These are phyloP conservation scores for Colletotrichum karsti DNA, from an alignment of 2,329 filamentous ascomycete species.

Conservation along the genomic window DNA sequence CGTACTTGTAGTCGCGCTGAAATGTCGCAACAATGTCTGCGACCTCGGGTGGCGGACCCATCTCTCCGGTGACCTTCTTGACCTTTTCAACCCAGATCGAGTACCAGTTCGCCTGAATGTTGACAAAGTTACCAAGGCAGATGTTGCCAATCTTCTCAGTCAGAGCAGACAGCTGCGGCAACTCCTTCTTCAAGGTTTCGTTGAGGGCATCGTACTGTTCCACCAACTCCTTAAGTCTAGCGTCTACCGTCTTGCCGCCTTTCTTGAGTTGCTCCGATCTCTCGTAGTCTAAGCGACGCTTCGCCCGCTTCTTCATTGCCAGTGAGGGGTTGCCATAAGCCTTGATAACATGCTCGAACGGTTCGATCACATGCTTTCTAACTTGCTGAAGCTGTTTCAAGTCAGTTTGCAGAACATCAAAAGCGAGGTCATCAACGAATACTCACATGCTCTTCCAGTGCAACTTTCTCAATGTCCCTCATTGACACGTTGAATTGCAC, in stretches of 20 bases:
- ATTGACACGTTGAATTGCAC: slow-evolving; percentile 88
- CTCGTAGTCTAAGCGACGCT: slow-evolving; percentile 90
- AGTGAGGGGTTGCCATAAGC: slow-evolving; percentile 85
- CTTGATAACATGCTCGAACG: slow-evolving; percentile 80
- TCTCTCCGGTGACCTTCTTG: slow-evolving; percentile 74
- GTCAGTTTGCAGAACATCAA: background rate
- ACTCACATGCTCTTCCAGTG: slow-evolving; percentile 84
- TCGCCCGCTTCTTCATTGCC: slow-evolving; percentile 93
- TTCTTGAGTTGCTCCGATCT: slow-evolving; percentile 81
- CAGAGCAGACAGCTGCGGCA: slow-evolving; percentile 82
- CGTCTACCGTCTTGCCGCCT: slow-evolving; percentile 84
- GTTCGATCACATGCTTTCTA: slow-evolving; percentile 84
- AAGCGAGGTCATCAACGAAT: background rate
- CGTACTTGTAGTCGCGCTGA: slow-evolving; percentile 78
- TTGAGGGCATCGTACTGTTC: slow-evolving; percentile 93
- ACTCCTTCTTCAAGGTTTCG: slow-evolving; percentile 89
- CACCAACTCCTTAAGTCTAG: slow-evolving; percentile 83
- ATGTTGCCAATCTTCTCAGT: slow-evolving; percentile 84
- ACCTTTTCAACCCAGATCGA: slow-evolving; percentile 86
- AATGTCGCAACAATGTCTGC: slow-evolving; percentile 81
- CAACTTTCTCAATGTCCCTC: slow-evolving; percentile 84
- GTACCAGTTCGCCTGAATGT: slow-evolving; percentile 86
- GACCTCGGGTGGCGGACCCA: slow-evolving; percentile 70
- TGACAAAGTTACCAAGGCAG: slow-evolving; percentile 84
- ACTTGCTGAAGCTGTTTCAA: slow-evolving; percentile 66